These are phyloP conservation scores for Cyphellophora attinorum DNA, from an alignment of 2,329 filamentous ascomycete species.

Conservation along the genomic window DNA sequence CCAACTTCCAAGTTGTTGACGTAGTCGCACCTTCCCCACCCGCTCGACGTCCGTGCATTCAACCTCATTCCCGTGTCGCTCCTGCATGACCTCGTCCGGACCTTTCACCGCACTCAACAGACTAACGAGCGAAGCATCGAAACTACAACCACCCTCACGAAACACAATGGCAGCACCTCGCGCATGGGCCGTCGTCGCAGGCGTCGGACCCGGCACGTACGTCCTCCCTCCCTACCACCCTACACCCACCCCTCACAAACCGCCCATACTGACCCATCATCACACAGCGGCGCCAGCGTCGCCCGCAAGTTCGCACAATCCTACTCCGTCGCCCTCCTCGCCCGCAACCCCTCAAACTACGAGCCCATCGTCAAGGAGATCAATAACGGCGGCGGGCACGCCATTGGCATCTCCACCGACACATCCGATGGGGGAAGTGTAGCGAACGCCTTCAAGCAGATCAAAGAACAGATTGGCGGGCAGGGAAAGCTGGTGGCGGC, in stretches of 20 bases:
- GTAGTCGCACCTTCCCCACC: too few relatives aligned
- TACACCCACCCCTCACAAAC: conserved; percentile 1
- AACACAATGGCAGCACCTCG: conserved; percentile 22
- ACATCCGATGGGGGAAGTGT: conserved; percentile 44
- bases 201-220: conserved; percentile 36
- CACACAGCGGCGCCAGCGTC: conserved; percentile 46
- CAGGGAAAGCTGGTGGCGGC: conserved; percentile 39
- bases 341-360: conserved; percentile 49
- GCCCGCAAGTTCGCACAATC: conserved; percentile 48
- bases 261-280: conserved; percentile 1
- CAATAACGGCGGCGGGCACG: conserved; percentile 47
- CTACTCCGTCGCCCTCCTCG: conserved; percentile 52
- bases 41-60: too few relatives aligned
- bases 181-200: conserved; percentile 35
- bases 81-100: background rate
- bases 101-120: background rate
- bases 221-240: conserved; percentile 1
- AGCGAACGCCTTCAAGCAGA: conserved; percentile 42
- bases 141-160: background rate
- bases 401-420: conserved; percentile 52
- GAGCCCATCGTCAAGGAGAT: conserved; percentile 49
- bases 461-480: conserved; percentile 45
- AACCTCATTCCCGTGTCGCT: too few relatives aligned
- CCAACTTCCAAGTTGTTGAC: too few relatives aligned
- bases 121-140: background rate